Evolutionary conservation across 2,329 filamentous ascomycete species (phyloP), one percentile per base, ranked within the genome.

Genomic region (Remersonia thermophila): DNA sequence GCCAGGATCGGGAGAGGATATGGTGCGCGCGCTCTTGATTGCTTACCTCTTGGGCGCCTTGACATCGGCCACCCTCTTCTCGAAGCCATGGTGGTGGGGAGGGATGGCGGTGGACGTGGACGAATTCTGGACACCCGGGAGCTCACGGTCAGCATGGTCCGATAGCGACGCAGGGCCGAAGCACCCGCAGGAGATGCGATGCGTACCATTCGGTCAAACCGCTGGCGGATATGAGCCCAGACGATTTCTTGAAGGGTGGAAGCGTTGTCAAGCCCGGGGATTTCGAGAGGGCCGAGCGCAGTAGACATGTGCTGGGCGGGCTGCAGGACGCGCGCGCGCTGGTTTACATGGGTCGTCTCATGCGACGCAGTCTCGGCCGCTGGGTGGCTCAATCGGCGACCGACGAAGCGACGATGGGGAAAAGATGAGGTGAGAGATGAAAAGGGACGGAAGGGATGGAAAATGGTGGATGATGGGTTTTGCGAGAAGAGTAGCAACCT

Each of bases 31-130:
- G 20, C 20, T 32, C 37, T 23, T 10, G 17, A 18, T n/a, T n/a
- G 32, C 80, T 63, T 78, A 94, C 91, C 78, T 84, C 63, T 96
- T 98, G 25, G 83, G 82, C 33, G 84, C 77, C 55, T 85, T 89
- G 51, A 87, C 76, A 48, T 87, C 80, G 49, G 87, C 80, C 39
- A 93, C 77, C 55, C 83, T 83, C 55, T 71, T 70, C 51, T 91
- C 80, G 60, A 95, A 95, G 46, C 71, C 64, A 60, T 82, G 74
- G 59, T 82, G 74, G 59, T 73, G 78, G 52, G 70, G 63, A 43
- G 81, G 76, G 51, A 78, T 83, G 36, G 80, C 67, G 37, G 79
- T 80, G 42, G 82, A 83, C 50, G 81, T 67, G 43, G 81, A 78
- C 50, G 82, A 85, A 57, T 73, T 71, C 76, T 80, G 56, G n/a